Conservation (phyloP, 192 early-diverging fungal species). For the Coemansia sp. region DNA sequence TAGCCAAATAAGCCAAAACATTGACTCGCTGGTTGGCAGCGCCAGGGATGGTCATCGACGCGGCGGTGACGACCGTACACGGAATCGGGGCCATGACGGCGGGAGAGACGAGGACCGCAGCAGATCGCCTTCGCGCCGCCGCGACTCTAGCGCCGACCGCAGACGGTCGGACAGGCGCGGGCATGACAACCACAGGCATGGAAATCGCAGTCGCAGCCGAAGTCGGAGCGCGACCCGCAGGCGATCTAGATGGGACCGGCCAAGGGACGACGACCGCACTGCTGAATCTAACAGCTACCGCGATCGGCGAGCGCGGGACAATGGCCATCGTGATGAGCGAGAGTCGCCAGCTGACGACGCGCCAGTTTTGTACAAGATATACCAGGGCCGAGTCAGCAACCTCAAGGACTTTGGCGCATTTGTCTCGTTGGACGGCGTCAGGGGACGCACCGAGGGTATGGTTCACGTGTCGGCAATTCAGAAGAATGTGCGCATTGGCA, state of each 20-base stretch:
- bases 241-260: slow-evolving; percentile 35
- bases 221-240: slow-evolving; percentile 1
- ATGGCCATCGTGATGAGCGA: not conserved
- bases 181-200: slow-evolving; percentile 16
- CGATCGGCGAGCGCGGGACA: not conserved
- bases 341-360: slow-evolving; percentile 58
- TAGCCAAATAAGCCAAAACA: slow-evolving; percentile 31
- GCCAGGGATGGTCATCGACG: not conserved
- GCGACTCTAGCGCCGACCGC: slow-evolving; percentile 4
- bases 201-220: slow-evolving; percentile 6
- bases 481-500: slow-evolving; percentile 61
- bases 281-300: not conserved
- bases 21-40: slow-evolving; percentile 25
- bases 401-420: slow-evolving; percentile 94
- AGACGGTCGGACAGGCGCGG: not conserved
- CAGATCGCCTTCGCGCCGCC: slow-evolving; percentile 13
- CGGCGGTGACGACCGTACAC: too few species aligned
- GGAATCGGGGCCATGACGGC: slow-evolving; percentile 2
- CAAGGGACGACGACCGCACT: slow-evolving; percentile 18
- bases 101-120: slow-evolving; percentile 31
- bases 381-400: slow-evolving; percentile 74
- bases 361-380: slow-evolving; percentile 90
- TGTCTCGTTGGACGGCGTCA: slow-evolving; percentile 77
- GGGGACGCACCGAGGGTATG: slow-evolving; percentile 77
- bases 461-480: slow-evolving; percentile 78